phyloP scores from a whole-genome alignment of 768 basidiomycete genomes.

The Mycena epipterygia region DNA sequence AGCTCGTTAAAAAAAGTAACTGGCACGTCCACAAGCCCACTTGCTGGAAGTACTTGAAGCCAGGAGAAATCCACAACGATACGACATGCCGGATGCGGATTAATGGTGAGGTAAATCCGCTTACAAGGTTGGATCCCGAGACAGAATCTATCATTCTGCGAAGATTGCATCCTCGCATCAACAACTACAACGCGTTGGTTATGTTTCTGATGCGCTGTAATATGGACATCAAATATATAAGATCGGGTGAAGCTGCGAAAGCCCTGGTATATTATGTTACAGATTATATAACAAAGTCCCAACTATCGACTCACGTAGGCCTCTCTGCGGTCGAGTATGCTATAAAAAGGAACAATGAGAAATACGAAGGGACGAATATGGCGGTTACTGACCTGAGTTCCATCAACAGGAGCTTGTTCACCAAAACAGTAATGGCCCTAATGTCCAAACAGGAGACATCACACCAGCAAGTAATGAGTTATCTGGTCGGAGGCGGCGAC shows the following conservation, averaged over 20 bases:
- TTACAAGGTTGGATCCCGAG: background rate
- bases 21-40: background rate
- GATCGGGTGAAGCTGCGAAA: conserved; percentile 48
- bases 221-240: conserved; percentile 48
- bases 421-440: background rate
- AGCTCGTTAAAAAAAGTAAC: background rate
- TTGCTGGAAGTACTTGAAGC: conserved; percentile 10
- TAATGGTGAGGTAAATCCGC: background rate
- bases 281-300: conserved; percentile 52
- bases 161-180: background rate
- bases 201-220: background rate
- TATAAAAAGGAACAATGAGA: background rate
- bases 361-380: background rate
- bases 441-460: conserved; percentile 6
- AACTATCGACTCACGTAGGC: conserved; percentile 39
- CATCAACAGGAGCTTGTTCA: background rate
- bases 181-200: conserved; percentile 13
- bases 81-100: background rate
- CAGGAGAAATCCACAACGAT: background rate
- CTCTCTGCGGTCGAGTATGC: conserved; percentile 28
- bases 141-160: conserved; percentile 33
- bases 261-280: conserved; percentile 52
- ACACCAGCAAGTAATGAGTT: conserved; percentile 18
- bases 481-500: conserved; percentile 1
- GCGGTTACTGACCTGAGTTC: background rate